Percentiles rank a stretch among this genome's conserved stretches.
phyloP scores from a whole-genome alignment of 306 rosid species.

The Trifolium pratense region DNA sequence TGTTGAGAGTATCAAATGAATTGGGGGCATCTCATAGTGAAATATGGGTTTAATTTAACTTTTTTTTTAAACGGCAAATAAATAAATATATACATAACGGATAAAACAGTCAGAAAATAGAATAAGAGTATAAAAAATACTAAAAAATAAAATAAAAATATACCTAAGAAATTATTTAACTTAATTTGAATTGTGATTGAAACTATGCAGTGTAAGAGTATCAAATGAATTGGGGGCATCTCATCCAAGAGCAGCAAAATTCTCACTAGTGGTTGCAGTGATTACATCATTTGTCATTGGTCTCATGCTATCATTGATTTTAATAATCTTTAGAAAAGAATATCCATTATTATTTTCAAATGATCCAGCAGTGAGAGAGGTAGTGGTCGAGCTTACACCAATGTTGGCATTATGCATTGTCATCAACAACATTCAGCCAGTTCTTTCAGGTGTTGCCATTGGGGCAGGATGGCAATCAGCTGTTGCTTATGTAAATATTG shows the following conservation, averaged over 20 bases:
- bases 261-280: conserved; percentile 75
- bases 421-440: conserved; percentile 81
- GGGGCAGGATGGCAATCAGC: conserved; percentile 90
- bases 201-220: conserved; percentile 73
- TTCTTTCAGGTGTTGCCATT: conserved; percentile 86
- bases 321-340: conserved; percentile 42
- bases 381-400: conserved; percentile 69
- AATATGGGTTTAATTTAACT: no score
- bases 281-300: conserved; percentile 51
- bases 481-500: conserved; percentile 76
- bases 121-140: no score
- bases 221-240: conserved; percentile 90
- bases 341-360: conserved; percentile 69
- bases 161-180: no score
- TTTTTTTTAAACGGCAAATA: no score
- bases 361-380: conserved; percentile 50
- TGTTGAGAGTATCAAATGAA: conserved; percentile 90
- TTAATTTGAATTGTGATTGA: background rate
- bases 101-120: no score
- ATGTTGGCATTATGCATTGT: conserved; percentile 69
- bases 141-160: no score
- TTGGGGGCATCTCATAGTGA: conserved; percentile 83
- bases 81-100: no score
- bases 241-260: conserved; percentile 86
- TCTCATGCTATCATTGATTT: conserved; percentile 45